A percentile compares a stretch with the other conserved stretches of the same genome.
Conservation (phyloP, 1,284 basidiomycete species). For the Sporisorium sorghi region DNA sequence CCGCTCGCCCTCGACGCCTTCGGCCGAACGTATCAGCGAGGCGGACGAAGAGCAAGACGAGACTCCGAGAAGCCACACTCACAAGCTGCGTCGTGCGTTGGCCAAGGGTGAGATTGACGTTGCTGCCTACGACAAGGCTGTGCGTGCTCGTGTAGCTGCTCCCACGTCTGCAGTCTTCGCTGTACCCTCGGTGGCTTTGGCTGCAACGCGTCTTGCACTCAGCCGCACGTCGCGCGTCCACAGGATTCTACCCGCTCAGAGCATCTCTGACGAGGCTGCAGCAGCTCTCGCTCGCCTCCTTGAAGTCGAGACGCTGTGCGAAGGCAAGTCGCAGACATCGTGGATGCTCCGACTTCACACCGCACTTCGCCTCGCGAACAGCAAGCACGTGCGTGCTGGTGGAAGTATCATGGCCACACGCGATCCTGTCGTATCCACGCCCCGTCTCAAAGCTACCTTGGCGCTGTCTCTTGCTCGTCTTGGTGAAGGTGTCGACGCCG, state of each 20-base stretch:
- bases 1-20: conserved; percentile 6
- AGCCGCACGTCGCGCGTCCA: conserved; percentile 11
- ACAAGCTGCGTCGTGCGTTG: conserved; percentile 33
- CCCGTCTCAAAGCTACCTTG: conserved; percentile 41
- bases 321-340: conserved; percentile 41
- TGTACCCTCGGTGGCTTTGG: conserved; percentile 14
- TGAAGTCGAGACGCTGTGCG: conserved; percentile 56
- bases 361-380: conserved; percentile 47
- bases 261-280: conserved; percentile 20
- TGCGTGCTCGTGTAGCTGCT: conserved; percentile 20
- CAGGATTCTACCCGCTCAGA: conserved; percentile 18
- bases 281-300: conserved; percentile 45
- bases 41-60: conserved; percentile 3
- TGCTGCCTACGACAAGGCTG: conserved; percentile 21
- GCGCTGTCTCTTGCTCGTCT: conserved; percentile 53
- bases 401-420: conserved; percentile 2
- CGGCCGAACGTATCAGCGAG: not conserved
- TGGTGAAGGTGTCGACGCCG: conserved; percentile 39
- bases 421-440: conserved; percentile 25
- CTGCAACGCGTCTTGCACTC: conserved; percentile 25
- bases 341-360: conserved; percentile 52
- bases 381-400: conserved; percentile 17
- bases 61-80: not conserved
- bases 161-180: conserved; percentile 25
- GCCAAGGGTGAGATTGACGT: conserved; percentile 32